Conservation (phyloP, 208 protist genomes). For the Leishmania guyanensis region DNA sequence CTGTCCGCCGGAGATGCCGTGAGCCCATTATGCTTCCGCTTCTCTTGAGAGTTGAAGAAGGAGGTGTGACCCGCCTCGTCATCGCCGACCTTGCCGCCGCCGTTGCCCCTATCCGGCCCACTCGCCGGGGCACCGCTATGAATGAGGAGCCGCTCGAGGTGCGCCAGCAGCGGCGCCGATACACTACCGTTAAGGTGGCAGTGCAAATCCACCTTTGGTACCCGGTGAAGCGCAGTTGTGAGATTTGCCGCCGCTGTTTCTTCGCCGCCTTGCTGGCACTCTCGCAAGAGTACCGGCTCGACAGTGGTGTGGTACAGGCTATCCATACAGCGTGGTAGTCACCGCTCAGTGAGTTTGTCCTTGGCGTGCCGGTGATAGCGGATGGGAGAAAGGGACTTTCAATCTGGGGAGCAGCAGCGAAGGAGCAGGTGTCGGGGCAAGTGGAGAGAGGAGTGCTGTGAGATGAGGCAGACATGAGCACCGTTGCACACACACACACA, state of each 20-base stretch:
- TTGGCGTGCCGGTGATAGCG: background rate
- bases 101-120: background rate
- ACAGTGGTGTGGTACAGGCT: slow-evolving; percentile 6
- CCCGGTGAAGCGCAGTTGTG: slow-evolving; percentile 12
- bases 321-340: slow-evolving; percentile 5
- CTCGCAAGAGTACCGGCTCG: background rate
- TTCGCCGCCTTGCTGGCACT: background rate
- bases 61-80: slow-evolving; percentile 3
- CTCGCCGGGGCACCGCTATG: slow-evolving; percentile 2
- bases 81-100: background rate
- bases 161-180: slow-evolving; percentile 43
- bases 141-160: slow-evolving; percentile 46
- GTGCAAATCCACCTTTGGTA: slow-evolving; percentile 78
- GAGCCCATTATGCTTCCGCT: slow-evolving; percentile 24
- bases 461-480: background rate
- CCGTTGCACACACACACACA: background rate
- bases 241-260: slow-evolving; percentile 1
- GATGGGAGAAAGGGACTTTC: background rate
- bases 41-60: slow-evolving; percentile 37
- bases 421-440: background rate
- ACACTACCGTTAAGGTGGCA: slow-evolving; percentile 85
- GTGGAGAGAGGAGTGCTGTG: background rate
- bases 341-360: background rate
- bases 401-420: background rate
- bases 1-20: background rate